Conservation (phyloP, 129 eudicot genomes). For the Tagetes erecta region DNA sequence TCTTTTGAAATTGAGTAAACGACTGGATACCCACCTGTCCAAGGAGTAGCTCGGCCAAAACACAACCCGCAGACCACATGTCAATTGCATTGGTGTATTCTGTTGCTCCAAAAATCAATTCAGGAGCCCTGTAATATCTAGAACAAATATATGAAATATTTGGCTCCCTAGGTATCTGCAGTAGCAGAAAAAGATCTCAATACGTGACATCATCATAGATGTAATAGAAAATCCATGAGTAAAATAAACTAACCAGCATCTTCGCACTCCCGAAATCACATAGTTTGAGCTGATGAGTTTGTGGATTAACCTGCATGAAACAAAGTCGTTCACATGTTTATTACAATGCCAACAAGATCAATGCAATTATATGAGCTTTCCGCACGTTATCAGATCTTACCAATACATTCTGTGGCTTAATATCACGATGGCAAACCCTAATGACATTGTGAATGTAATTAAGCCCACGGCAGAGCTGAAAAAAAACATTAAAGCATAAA, state of each 20-base stretch:
- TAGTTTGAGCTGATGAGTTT: constrained; percentile 88
- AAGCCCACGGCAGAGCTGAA: constrained; percentile 83
- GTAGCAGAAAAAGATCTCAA: constrained; percentile 12
- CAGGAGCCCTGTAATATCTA: constrained; percentile 94
- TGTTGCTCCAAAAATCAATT: constrained; percentile 93
- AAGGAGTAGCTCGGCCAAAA: constrained; percentile 86
- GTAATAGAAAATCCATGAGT: neutral
- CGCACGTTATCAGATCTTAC: constrained; percentile 40
- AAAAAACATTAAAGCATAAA: neutral
- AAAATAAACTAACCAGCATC: constrained; percentile 61
- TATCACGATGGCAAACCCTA: constrained; percentile 97
- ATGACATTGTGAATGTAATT: constrained; percentile 87
- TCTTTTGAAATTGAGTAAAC: neutral
- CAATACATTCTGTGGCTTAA: constrained; percentile 90
- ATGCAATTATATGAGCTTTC: neutral
- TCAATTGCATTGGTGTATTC: constrained; percentile 97
- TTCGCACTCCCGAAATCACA: constrained; percentile 99
- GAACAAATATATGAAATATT: constrained; percentile 95
- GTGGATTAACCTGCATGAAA: constrained; percentile 79
- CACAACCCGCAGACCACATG: constrained; percentile 99
- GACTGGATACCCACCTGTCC: constrained; percentile 62
- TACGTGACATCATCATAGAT: neutral
- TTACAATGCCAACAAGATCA: constrained; percentile 18
- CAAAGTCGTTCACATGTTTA: neutral
- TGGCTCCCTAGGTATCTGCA: constrained; percentile 91